Percentiles rank a stretch among this genome's conserved stretches.
phyloP scores from a whole-genome alignment of 2,329 filamentous ascomycete genomes.

The Fusarium sp. region DNA sequence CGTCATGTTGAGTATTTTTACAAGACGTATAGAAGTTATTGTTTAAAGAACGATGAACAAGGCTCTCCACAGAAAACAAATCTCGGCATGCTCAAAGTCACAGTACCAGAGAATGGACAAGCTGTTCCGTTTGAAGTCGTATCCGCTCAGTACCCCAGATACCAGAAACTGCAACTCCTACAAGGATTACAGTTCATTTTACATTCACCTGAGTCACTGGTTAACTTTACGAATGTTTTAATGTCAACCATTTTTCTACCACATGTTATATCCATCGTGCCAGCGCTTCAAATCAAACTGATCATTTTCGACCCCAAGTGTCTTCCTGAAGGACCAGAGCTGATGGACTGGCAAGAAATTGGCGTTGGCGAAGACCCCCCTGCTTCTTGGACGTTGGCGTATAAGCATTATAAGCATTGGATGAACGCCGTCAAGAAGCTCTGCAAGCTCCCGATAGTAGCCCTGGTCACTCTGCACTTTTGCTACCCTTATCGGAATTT shows the following conservation, averaged over 20 bases:
- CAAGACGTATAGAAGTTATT: background rate
- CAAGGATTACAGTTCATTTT: background rate
- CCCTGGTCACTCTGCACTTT: background rate
- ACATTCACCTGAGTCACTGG: background rate
- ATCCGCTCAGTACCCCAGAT: background rate
- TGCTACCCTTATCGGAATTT: background rate
- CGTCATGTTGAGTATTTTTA: background rate
- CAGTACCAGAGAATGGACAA: background rate
- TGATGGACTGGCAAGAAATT: background rate
- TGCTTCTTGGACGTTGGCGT: background rate
- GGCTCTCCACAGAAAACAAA: background rate
- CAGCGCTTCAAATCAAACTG: background rate
- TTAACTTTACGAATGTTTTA: background rate
- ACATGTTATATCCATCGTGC: no score
- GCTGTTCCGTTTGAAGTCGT: background rate
- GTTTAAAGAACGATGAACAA: background rate
- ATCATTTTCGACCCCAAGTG: background rate
- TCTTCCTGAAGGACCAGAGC: background rate
- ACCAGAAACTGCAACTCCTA: background rate
- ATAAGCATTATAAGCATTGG: background rate
- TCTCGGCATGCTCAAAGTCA: background rate
- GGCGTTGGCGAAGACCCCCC: background rate
- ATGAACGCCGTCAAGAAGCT: background rate
- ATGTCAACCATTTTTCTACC: background rate
- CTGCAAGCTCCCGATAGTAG: background rate